Base-by-base conservation (phyloP, 176 grass and related monocot species). In the Oryza meyeriana region DNA sequence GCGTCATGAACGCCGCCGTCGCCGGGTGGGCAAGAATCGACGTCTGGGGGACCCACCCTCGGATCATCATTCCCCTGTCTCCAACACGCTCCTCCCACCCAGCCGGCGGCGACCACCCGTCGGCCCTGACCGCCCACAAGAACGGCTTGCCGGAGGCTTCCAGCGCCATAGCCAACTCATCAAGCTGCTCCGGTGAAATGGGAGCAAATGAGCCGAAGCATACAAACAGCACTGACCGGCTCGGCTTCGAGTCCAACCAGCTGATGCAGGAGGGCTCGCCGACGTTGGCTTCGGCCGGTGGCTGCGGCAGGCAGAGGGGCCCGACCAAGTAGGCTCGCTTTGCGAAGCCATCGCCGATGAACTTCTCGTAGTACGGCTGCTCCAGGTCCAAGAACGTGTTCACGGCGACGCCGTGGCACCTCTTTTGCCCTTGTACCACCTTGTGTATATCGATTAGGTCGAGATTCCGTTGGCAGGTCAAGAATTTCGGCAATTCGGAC, bases 1-100 rank as follows among this genome's bases (percentile, higher is more conserved):
- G 88, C 13, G 79, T 86, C 75, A 94, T 3, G 80, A 94, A 94
- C 10, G 75, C 85, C 2, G 82, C 88, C 0, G 88, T 35, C 16
- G 85, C 61, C 0, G 36, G 6, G 11, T 75, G 85, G 2, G 13
- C 27, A 0, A 86, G 62, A 18, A 86, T 66, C 3, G 10, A 28
- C 0, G 84, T 69, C 69, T 92, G 83, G 0, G 86, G 81, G 8
- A 30, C 85, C 89, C 89, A 91, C 0, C 35, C 77, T 10, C 24
- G 17, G 8, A 78, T 41, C 14, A 91, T 13, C 33, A 91, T 17
- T 16, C 85, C 85, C 67, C 33, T 65, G 4, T 74, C 35, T 8
- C 42, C 68, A 5, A 88, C 57, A 4, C 77, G 73, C n/a, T 88
- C 55, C 69, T 65, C 62, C 78, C 78, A 84, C 2, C 50, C 85